A percentile compares a stretch with the other conserved stretches of the same genome.
phyloP scores from a whole-genome alignment of 495 filamentous ascomycete genomes.

The Podospora comata region DNA sequence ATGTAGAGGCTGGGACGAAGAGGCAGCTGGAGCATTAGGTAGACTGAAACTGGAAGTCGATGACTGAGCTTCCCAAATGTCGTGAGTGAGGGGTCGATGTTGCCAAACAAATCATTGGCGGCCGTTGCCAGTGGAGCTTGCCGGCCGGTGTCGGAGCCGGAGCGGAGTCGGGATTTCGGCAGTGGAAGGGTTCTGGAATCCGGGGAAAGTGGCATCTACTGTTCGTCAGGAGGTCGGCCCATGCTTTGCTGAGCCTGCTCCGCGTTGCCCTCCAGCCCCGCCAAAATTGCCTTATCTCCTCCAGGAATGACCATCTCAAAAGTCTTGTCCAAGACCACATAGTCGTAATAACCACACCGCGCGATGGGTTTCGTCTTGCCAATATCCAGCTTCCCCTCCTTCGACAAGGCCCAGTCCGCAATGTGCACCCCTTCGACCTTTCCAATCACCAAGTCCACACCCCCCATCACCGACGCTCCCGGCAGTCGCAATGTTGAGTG shows the following conservation, averaged over 20 bases:
- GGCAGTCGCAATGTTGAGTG: slow-evolving; percentile 51
- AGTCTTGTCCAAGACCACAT: slow-evolving; percentile 48
- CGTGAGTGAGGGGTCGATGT: background rate
- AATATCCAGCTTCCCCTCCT: slow-evolving; percentile 51
- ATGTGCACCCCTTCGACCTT: slow-evolving; percentile 55
- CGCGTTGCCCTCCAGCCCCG: slow-evolving; percentile 22
- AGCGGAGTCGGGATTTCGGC: background rate
- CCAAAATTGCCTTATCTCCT: slow-evolving; percentile 15
- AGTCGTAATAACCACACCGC: slow-evolving; percentile 58
- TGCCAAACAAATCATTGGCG: background rate
- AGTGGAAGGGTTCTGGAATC: background rate
- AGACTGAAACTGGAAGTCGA: background rate
- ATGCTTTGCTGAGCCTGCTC: slow-evolving; percentile 5
- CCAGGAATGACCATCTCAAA: slow-evolving; percentile 52
- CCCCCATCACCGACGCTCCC: slow-evolving; percentile 53
- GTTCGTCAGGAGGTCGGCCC: background rate
- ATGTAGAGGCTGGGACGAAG: background rate
- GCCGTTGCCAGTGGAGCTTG: background rate
- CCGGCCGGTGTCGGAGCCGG: background rate
- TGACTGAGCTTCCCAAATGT: background rate
- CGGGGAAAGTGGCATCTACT: background rate
- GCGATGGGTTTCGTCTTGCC: slow-evolving; percentile 55
- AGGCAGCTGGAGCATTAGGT: background rate
- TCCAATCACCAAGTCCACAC: slow-evolving; percentile 55
- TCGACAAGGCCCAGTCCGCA: slow-evolving; percentile 46